Conservation (phyloP, 1,139 yeast genomes). For the Suhomyces coccinellae region DNA sequence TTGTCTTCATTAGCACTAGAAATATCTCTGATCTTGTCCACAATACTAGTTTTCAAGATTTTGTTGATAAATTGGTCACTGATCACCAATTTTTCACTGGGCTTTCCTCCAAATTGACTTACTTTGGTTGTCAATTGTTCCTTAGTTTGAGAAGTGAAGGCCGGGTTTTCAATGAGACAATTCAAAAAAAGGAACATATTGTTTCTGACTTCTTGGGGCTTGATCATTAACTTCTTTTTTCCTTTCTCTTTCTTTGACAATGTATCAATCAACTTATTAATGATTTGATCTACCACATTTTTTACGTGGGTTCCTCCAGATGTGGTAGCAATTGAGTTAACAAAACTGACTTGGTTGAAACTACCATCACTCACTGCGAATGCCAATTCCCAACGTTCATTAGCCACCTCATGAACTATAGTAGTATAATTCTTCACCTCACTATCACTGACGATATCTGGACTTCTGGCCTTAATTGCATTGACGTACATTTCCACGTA, state of each 20-base stretch:
- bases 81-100: slow-evolving; percentile 56
- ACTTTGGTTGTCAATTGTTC: slow-evolving; percentile 91
- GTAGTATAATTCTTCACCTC: slow-evolving; percentile 46
- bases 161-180: slow-evolving; percentile 93
- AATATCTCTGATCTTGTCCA: slow-evolving; percentile 78
- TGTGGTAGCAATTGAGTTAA: slow-evolving; percentile 96
- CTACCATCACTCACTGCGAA: slow-evolving; percentile 90
- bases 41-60: slow-evolving; percentile 72
- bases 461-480: slow-evolving; percentile 50
- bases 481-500: slow-evolving; percentile 90
- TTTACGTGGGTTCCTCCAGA: slow-evolving; percentile 97
- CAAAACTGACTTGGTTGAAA: slow-evolving; percentile 94
- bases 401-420: slow-evolving; percentile 74
- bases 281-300: slow-evolving; percentile 80
- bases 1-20: slow-evolving; percentile 87
- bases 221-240: slow-evolving; percentile 70
- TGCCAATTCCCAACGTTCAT: slow-evolving; percentile 89
- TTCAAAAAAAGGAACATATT: slow-evolving; percentile 90
- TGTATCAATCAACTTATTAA: slow-evolving; percentile 60
- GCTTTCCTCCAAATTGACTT: slow-evolving; percentile 83
- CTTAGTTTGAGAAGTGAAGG: slow-evolving; percentile 96
- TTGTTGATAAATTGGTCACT: slow-evolving; percentile 76
- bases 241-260: slow-evolving; percentile 74
- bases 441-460: slow-evolving; percentile 28
- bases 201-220: slow-evolving; percentile 85